phyloP scores from a whole-genome alignment of 495 filamentous ascomycete species.

The Hypoxylon perforatum region DNA sequence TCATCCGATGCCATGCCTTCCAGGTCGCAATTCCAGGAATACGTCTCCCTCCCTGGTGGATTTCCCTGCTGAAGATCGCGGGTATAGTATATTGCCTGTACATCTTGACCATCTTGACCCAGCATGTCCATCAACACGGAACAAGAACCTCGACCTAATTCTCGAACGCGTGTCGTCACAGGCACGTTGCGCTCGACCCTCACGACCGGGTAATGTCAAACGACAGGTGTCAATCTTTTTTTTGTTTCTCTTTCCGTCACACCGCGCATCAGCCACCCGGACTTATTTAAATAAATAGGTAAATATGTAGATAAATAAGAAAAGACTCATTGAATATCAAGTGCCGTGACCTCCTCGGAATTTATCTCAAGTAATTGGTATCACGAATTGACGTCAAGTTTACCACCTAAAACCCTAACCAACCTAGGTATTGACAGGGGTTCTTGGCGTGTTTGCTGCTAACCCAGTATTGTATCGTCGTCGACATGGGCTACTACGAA shows the following conservation, averaged over 20 bases:
- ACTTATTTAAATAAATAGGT: slow-evolving; percentile 15
- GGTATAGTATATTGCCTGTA: slow-evolving; percentile 38
- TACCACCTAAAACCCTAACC: background rate
- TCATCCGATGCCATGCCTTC: slow-evolving; percentile 13
- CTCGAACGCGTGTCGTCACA: slow-evolving; percentile 38
- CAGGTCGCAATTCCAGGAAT: slow-evolving; percentile 2
- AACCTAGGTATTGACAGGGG: slow-evolving; percentile 3
- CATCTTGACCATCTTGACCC: slow-evolving; percentile 2
- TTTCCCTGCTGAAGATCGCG: slow-evolving; percentile 21
- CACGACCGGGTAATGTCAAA: slow-evolving; percentile 47
- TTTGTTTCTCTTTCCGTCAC: too few relatives aligned
- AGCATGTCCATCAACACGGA: slow-evolving; percentile 30
- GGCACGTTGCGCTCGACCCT: slow-evolving; percentile 37
- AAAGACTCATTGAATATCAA: background rate
- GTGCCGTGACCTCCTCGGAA: slow-evolving; percentile 11
- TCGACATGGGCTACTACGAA: slow-evolving; percentile 43
- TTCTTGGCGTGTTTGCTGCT: background rate
- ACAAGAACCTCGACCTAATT: slow-evolving; percentile 14
- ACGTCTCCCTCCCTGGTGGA: slow-evolving; percentile 3
- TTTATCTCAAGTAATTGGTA: slow-evolving; percentile 10
- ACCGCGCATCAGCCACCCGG: background rate
- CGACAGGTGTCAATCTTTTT: slow-evolving; percentile 46
- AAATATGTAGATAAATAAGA: too few relatives aligned
- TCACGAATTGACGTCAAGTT: slow-evolving; percentile 12
- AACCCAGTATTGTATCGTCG: background rate